Conservation (phyloP, 2,329 filamentous ascomycete genomes). For the Pseudopyricularia javanii region DNA sequence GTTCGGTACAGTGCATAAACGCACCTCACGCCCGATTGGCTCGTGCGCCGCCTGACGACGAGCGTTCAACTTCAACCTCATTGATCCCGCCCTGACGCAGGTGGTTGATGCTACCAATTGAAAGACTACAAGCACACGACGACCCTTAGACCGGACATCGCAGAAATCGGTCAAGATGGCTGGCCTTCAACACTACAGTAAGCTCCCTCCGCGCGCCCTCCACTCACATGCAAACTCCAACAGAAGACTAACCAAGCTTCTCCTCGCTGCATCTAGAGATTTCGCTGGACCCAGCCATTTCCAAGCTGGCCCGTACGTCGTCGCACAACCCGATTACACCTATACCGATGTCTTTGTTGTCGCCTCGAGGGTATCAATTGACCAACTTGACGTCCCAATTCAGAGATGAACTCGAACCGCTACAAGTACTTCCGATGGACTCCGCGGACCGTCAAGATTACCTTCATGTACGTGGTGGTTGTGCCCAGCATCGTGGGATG, state of each 20-base stretch:
- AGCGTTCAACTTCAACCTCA: background rate
- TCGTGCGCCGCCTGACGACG: background rate
- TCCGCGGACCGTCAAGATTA: constrained; percentile 65
- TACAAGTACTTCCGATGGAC: constrained; percentile 97
- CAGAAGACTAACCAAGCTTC: constrained; percentile 14
- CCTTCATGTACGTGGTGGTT: constrained; percentile 62
- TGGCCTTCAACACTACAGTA: constrained; percentile 30
- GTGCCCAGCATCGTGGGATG: constrained; percentile 62
- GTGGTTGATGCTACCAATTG: background rate
- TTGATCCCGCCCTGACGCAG: background rate
- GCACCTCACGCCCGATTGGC: background rate
- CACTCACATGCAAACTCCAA: constrained; percentile 5
- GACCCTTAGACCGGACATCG: background rate
- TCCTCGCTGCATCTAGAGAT: constrained; percentile 20
- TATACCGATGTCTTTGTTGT: background rate
- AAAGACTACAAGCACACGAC: background rate
- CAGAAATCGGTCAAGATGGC: constrained; percentile 22
- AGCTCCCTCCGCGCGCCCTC: constrained; percentile 6
- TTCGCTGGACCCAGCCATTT: constrained; percentile 32
- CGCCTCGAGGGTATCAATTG: background rate
- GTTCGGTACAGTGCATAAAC: background rate
- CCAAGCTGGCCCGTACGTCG: constrained; percentile 31
- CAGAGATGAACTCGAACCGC: constrained; percentile 74
- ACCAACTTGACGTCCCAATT: background rate
- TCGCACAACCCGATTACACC: background rate